Conservation (phyloP, 352 stramenopile species). For the Pythium brassicae region DNA sequence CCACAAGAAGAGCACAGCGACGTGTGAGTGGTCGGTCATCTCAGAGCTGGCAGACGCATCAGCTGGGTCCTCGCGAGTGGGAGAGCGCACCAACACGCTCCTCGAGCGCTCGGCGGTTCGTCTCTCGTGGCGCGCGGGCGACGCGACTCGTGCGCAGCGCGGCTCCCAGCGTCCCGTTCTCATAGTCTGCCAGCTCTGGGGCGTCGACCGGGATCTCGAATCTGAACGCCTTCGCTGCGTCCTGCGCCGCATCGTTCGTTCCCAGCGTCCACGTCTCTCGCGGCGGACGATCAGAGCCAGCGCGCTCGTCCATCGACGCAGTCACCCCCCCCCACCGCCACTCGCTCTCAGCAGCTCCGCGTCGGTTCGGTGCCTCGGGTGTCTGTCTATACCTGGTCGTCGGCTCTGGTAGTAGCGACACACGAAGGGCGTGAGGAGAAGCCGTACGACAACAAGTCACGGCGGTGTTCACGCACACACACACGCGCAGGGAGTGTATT, state of each 20-base stretch:
- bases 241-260: not conserved
- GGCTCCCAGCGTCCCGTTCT: not conserved
- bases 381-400: too few relatives aligned
- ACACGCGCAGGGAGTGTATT: not conserved
- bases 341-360: too few relatives aligned
- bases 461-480: too few relatives aligned
- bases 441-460: too few relatives aligned
- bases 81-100: constrained; percentile 7
- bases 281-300: too few relatives aligned
- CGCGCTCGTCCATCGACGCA: too few relatives aligned
- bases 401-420: too few relatives aligned
- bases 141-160: not conserved
- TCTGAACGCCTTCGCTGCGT: not conserved
- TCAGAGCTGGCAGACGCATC: not conserved
- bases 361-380: too few relatives aligned
- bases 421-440: too few relatives aligned
- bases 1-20: not conserved
- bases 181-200: not conserved
- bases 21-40: not conserved
- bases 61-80: not conserved
- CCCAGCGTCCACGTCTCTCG: not conserved
- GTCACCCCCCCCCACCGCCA: too few relatives aligned
- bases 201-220: constrained; percentile 4
- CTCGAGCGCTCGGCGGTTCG: not conserved
- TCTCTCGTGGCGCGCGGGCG: not conserved